A percentile compares a stretch with the other conserved stretches of the same genome.
These are phyloP conservation scores for Penicillium sp. DNA, from an alignment of 2,329 filamentous ascomycete species.

Conservation along the genomic window DNA sequence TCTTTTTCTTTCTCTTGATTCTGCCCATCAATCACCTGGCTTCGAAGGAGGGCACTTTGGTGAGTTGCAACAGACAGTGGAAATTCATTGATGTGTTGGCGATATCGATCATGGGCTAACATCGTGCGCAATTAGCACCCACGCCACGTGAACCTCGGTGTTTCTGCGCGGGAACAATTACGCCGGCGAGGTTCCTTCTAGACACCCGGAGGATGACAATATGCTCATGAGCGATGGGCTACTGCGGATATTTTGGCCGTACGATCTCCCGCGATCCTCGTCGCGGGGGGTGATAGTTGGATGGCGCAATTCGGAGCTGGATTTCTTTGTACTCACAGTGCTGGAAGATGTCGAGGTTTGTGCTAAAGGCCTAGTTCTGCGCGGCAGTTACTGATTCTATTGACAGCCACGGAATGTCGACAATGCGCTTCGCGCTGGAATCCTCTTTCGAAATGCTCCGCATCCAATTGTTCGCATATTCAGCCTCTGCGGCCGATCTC, in stretches of 20 bases:
- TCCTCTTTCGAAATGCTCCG: slow-evolving; percentile 76
- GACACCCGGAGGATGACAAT: slow-evolving; percentile 52
- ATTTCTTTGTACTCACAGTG: slow-evolving; percentile 86
- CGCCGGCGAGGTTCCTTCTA: slow-evolving; percentile 93
- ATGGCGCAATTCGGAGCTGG: slow-evolving; percentile 88
- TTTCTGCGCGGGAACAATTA: slow-evolving; percentile 93
- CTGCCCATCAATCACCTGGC: slow-evolving; percentile 83
- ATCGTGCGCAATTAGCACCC: slow-evolving; percentile 63
- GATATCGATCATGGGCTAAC: slow-evolving; percentile 8
- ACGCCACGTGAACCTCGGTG: slow-evolving; percentile 70
- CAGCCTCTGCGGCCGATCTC: slow-evolving; percentile 75
- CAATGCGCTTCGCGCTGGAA: slow-evolving; percentile 78
- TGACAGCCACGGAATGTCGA: slow-evolving; percentile 73
- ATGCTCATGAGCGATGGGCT: slow-evolving; percentile 73
- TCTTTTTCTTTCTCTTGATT: slow-evolving; percentile 80
- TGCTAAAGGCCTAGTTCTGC: slow-evolving; percentile 7
- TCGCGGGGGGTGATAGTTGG: slow-evolving; percentile 84
- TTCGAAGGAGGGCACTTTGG: slow-evolving; percentile 72
- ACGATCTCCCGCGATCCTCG: slow-evolving; percentile 71
- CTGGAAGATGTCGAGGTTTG: slow-evolving; percentile 86
- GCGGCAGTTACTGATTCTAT: slow-evolving; percentile 3
- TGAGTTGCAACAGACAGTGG: slow-evolving; percentile 47
- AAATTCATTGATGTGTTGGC: not conserved
- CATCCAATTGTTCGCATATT: slow-evolving; percentile 79
- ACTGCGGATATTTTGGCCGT: slow-evolving; percentile 98